Evolutionary conservation across 306 rosid species (phyloP), one percentile per base, ranked within the genome.

Genomic region (Trichosanthes cucumerina): DNA sequence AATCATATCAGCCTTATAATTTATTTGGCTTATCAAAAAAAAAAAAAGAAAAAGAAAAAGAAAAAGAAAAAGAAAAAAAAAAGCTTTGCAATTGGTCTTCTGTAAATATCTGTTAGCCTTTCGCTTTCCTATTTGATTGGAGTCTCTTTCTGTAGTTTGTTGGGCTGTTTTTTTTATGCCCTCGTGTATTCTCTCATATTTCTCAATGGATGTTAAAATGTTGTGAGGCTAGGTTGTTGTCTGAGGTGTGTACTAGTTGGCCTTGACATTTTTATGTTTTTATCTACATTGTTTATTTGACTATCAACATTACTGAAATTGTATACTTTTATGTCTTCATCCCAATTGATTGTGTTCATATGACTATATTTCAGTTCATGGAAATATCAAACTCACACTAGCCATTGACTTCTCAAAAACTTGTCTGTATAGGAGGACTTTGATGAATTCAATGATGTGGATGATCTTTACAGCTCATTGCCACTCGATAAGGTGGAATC

Each of bases 401-500:
- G 38, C 68, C 50, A 57, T 76, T 76, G 70, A 58, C 43, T 7
- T 59, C 71, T 77, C 53, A 24, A 57, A 75, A 21, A 39, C 31
- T 28, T 77, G 70, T 57, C 31, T 1, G 49, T 76, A 64, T 83
- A 95, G 98, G 98, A 95, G 49, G 97, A 92, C 84, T 92, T 92
- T 83, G 97, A 92, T 10, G 97, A 92, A 3, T 95, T 95, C 78
- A 78, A 73, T 84, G 98, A 95, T 41, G 97, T 92, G 77, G 98
- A 95, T 84, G 97, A 92, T 58, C 90, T 95, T 80, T 95, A 95
- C 86, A 86, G 82, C 84, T 85, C 96, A 43, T 83, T 95, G 68
- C 93, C 97, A 58, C 76, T 92, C 71, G 99, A 95, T 80, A 95
- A 88, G 87, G 99, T 95, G 87, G 99, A 95, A 80, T 87, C 93